Evolutionary conservation across 495 filamentous ascomycete genomes (phyloP).

Genomic region (Annulohypoxylon nitens): DNA sequence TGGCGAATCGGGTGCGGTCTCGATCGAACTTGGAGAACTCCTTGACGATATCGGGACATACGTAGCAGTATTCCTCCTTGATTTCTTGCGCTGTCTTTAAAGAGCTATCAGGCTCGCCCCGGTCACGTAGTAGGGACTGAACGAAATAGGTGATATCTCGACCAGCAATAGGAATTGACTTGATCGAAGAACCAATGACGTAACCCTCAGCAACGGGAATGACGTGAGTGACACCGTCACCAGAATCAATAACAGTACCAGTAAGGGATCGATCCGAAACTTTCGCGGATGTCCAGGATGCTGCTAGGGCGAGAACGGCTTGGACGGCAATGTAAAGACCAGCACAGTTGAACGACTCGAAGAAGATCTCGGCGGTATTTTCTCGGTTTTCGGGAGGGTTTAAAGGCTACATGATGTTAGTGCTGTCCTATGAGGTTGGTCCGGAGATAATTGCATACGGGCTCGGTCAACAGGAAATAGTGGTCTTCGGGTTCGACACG

Average conservation of each 20-base stretch:
- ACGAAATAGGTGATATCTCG: slow-evolving; percentile 99
- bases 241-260: slow-evolving; percentile 96
- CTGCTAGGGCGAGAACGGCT: slow-evolving; percentile 94
- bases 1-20: slow-evolving; percentile 89
- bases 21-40: slow-evolving; percentile 93
- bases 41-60: slow-evolving; percentile 98
- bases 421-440: slow-evolving; percentile 1
- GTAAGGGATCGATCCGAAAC: slow-evolving; percentile 97
- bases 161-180: slow-evolving; percentile 97
- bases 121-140: slow-evolving; percentile 93
- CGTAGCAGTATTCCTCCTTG: slow-evolving; percentile 98
- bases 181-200: slow-evolving; percentile 98
- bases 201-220: slow-evolving; percentile 99
- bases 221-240: slow-evolving; percentile 98
- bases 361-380: slow-evolving; percentile 99
- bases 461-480: slow-evolving; percentile 96
- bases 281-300: slow-evolving; percentile 98
- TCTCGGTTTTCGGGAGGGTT: slow-evolving; percentile 99
- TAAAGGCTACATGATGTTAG: slow-evolving; percentile 74
- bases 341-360: slow-evolving; percentile 99
- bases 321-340: slow-evolving; percentile 99
- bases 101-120: slow-evolving; percentile 95
- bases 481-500: slow-evolving; percentile 98
- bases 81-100: slow-evolving; percentile 97
- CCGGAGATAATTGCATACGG: slow-evolving; percentile 66